phyloP scores from a whole-genome alignment of 805 yeast genomes.

The Tetrapisispora nanseiensis region DNA sequence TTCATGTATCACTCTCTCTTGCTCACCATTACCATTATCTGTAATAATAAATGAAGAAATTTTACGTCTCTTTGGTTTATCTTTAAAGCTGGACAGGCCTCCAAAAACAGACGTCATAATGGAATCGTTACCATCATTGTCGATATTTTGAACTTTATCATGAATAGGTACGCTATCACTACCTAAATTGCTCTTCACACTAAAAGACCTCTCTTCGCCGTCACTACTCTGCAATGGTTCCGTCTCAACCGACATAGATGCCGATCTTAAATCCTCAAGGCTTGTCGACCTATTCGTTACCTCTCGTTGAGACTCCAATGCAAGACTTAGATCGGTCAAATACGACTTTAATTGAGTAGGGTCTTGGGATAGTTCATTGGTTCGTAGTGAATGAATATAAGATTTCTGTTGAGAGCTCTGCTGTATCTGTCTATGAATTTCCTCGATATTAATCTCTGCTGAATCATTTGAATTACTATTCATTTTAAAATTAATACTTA shows the following conservation, averaged over 20 bases:
- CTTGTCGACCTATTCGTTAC: neutral
- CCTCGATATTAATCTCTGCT: neutral
- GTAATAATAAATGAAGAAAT: constrained; percentile 6
- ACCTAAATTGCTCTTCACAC: neutral
- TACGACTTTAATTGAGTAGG: constrained; percentile 13
- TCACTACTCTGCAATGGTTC: neutral
- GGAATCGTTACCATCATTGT: neutral
- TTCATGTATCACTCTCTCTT: neutral
- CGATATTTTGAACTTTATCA: neutral
- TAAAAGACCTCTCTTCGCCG: neutral
- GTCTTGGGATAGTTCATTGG: constrained; percentile 5
- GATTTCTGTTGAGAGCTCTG: neutral
- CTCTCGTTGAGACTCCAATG: constrained; percentile 13
- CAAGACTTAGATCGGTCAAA: constrained; percentile 19
- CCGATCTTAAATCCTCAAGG: neutral
- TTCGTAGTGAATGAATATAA: neutral
- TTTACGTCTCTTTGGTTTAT: constrained; percentile 4
- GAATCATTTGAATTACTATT: neutral
- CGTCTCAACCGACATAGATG: constrained; percentile 3
- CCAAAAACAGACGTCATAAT: neutral
- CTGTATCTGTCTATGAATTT: neutral
- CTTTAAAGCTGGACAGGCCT: neutral
- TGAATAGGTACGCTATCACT: neutral
- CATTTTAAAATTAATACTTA: no score
- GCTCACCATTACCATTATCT: neutral